phyloP scores from a whole-genome alignment of 208 protist species.

The Angomonas ambiguus region DNA sequence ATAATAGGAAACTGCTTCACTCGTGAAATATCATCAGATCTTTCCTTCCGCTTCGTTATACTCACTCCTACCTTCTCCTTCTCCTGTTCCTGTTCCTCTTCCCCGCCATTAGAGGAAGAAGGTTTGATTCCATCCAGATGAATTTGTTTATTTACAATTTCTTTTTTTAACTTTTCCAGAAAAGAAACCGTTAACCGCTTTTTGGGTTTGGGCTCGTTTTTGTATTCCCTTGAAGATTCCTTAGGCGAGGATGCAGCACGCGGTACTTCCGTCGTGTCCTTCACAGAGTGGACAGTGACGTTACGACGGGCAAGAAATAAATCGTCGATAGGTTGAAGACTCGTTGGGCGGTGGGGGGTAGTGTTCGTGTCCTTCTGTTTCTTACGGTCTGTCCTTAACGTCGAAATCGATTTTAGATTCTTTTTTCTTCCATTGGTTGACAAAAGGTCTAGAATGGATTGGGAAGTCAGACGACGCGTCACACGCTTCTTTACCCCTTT shows the following conservation, averaged over 20 bases:
- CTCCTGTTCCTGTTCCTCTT: no score
- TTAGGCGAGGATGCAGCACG: not conserved
- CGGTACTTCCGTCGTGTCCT: not conserved
- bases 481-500: not conserved
- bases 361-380: not conserved
- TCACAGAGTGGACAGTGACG: not conserved
- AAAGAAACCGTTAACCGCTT: not conserved
- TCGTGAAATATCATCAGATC: no score
- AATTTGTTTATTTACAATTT: not conserved
- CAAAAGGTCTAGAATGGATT: not conserved
- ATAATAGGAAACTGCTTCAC: not conserved
- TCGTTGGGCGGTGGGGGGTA: not conserved
- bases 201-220: not conserved
- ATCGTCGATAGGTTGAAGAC: not conserved
- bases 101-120: no score
- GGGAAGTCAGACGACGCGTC: not conserved
- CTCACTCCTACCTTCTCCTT: no score
- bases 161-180: not conserved
- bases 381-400: not conserved
- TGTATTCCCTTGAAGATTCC: not conserved
- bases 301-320: not conserved
- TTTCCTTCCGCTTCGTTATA: no score
- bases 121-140: not conserved
- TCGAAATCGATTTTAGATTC: not conserved
- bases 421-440: not conserved